phyloP scores from a whole-genome alignment of 202 grass and related monocot genomes.

The Schoenoplectus triqueter region DNA sequence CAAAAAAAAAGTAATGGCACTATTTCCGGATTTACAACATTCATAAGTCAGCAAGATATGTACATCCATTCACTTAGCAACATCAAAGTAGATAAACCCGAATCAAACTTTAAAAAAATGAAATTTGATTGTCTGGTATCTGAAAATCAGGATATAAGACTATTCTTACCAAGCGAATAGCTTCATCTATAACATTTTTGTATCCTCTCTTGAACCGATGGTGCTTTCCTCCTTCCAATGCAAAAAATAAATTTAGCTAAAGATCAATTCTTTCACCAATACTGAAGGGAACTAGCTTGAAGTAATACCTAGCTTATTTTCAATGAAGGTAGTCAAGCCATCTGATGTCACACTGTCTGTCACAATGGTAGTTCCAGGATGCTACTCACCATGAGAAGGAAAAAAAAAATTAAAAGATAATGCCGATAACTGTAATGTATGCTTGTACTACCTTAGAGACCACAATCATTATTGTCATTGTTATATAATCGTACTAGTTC shows the following conservation, averaged over 20 bases:
- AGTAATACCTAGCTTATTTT: constrained; percentile 89
- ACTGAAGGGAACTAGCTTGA: constrained; percentile 12
- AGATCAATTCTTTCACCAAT: constrained; percentile 27
- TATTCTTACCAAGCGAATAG: constrained; percentile 75
- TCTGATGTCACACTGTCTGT: constrained; percentile 98
- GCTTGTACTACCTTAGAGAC: neutral
- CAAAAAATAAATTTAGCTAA: constrained; percentile 41
- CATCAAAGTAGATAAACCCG: neutral
- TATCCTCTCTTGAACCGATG: constrained; percentile 94
- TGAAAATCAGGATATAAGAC: neutral
- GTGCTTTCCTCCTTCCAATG: constrained; percentile 87
- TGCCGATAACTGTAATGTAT: neutral
- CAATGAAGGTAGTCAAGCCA: constrained; percentile 90
- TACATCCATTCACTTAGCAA: neutral
- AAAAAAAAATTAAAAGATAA: constrained; percentile 35
- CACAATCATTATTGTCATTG: neutral
- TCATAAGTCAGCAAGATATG: neutral
- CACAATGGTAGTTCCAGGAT: constrained; percentile 87
- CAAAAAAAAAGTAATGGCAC: neutral
- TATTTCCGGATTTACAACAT: constrained; percentile 7
- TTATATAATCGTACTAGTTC: neutral
- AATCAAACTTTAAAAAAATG: too few relatives aligned
- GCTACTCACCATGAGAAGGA: constrained; percentile 56
- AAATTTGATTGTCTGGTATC: neutral
- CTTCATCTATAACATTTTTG: constrained; percentile 99